These are phyloP conservation scores for Turnera subulata DNA, from an alignment of 345 rosid species.

Conservation along the genomic window DNA sequence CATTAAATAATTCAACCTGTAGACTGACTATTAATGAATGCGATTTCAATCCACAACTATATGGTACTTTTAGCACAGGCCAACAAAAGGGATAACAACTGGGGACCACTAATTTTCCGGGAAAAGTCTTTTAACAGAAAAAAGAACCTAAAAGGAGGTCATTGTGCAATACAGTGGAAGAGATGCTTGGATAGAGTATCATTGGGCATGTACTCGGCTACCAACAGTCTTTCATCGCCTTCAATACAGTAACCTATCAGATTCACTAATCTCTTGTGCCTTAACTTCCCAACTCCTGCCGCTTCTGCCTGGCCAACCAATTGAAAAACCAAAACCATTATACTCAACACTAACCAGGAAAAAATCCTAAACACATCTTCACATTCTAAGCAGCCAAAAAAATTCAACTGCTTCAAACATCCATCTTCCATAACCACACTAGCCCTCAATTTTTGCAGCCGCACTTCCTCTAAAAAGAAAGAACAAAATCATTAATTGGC, in stretches of 20 bases:
- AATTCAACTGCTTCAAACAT: neutral
- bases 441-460: neutral
- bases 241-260: slow-evolving; percentile 9
- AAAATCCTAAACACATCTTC: neutral
- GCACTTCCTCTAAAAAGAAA: neutral
- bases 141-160: neutral
- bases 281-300: slow-evolving; percentile 5
- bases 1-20: no score
- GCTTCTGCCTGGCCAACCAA: slow-evolving; percentile 6
- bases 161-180: slow-evolving; percentile 5
- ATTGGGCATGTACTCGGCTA: slow-evolving; percentile 13
- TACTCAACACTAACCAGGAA: neutral
- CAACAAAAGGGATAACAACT: no score
- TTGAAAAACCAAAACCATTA: neutral
- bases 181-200: slow-evolving; percentile 9
- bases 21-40: no score
- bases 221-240: slow-evolving; percentile 11
- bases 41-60: no score
- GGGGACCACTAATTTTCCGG: no score
- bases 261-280: slow-evolving; percentile 6
- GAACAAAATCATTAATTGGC: neutral
- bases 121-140: no score
- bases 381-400: neutral
- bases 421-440: neutral
- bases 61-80: no score